Evolutionary conservation across 257 asterid species (phyloP), one percentile per base, ranked within the genome.

Genomic region (Solanum lignicaule): DNA sequence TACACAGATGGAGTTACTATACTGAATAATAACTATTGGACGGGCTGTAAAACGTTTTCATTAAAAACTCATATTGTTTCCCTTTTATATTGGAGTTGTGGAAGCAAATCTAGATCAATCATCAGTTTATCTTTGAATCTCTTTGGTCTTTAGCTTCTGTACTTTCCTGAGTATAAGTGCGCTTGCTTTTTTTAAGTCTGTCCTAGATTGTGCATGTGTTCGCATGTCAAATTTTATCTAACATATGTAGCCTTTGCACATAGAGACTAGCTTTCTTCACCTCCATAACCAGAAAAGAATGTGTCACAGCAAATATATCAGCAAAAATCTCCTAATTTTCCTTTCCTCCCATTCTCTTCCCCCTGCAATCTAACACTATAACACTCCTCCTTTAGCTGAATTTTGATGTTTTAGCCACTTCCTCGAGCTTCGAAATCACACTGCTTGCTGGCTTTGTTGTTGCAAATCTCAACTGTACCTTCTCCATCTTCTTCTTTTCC

Each of bases 391-490:
- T 95, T 20, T 93, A 55, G 23, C 91, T 94, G 90, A 95, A 95
- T 58, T 95, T 93, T 89, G 72, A 87, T 31, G 91, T 90, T 36
- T 91, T 94, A 11, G 93, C 98, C 66, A 95, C 92, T 72, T 94
- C 96, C 79, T 94, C 96, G 5, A 94, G 92, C 92, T 65, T 94
- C 4, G 96, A 94, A 12, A 95, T 93, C 93, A 95, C 95, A 52
- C 94, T 90, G 87, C 95, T 92, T 0, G 98, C 98, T 0, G 97
- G 88, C 88, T 89, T 88, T 20, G 91, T 86, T 0, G 98, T 95
- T 14, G 94, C 95, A 66, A 94, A 95, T 35, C 98, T 74, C 89
- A 95, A 2, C 32, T 93, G 94, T 9, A 90, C 94, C 33, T 89
- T 91, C 87, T 93, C 93, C 43, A 23, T 90, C 83, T 87, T 90